Evolutionary conservation across 1,284 basidiomycete species (phyloP).

Genomic region (Cutaneotrichosporon sp.): DNA sequence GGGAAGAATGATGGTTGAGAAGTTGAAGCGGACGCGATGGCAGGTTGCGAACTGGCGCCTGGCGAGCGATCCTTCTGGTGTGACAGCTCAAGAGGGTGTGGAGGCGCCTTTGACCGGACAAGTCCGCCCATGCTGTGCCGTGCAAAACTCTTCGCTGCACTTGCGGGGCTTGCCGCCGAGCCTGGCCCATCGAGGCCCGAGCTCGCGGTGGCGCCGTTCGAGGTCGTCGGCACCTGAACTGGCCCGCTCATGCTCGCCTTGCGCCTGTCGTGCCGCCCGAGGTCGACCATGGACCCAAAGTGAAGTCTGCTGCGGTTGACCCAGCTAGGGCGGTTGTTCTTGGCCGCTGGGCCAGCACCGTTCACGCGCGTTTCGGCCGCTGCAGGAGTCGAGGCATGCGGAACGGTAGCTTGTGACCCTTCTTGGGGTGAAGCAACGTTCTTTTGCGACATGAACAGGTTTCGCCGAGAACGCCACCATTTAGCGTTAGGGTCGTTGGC

Average conservation of each 20-base stretch:
- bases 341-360: background rate
- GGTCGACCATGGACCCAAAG: slow-evolving; percentile 28
- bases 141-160: background rate
- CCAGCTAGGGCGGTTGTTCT: slow-evolving; percentile 2
- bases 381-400: background rate
- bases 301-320: slow-evolving; percentile 20
- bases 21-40: slow-evolving; percentile 10
- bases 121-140: slow-evolving; percentile 15
- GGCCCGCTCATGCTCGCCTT: background rate
- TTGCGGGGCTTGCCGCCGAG: background rate
- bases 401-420: background rate
- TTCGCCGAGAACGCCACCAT: slow-evolving; percentile 25
- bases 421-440: slow-evolving; percentile 2
- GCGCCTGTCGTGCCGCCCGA: slow-evolving; percentile 13
- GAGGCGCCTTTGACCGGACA: slow-evolving; percentile 11
- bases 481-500: slow-evolving; percentile 14
- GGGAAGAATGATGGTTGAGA: slow-evolving; percentile 20
- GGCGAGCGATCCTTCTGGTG: slow-evolving; percentile 11
- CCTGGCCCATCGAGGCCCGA: background rate
- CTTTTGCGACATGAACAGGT: slow-evolving; percentile 20
- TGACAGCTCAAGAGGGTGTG: slow-evolving; percentile 23
- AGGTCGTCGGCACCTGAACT: background rate
- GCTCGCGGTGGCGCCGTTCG: background rate
- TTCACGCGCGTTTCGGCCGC: background rate
- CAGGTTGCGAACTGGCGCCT: slow-evolving; percentile 20